Conservation (phyloP, 2,329 filamentous ascomycete species). For the Capronia americana region DNA sequence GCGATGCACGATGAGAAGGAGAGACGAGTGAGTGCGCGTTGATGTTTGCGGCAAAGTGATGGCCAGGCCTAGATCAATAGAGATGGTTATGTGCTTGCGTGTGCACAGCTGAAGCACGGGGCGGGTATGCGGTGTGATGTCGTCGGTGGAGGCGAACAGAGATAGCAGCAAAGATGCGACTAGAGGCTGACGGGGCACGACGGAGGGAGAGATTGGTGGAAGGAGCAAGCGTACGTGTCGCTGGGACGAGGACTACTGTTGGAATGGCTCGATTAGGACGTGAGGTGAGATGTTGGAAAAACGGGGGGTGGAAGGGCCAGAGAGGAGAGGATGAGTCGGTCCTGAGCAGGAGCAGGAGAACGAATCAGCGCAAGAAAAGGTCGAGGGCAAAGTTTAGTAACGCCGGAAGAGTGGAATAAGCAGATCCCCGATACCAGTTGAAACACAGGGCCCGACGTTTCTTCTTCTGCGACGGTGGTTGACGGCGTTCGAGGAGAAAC, state of each 20-base stretch:
- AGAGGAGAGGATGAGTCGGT: neutral
- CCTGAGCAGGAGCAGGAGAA: neutral
- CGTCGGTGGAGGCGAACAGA: constrained; percentile 2
- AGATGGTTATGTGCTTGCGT: neutral
- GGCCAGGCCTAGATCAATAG: neutral
- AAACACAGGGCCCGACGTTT: neutral
- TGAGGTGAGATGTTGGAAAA: constrained; percentile 6
- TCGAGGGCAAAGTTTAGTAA: constrained; percentile 3
- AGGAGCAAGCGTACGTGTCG: neutral
- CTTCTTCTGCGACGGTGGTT: neutral
- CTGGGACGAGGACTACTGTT: neutral
- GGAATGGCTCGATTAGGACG: neutral
- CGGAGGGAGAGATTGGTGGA: neutral
- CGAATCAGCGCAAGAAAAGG: neutral
- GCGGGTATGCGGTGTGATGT: constrained; percentile 15
- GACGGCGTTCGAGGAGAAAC: neutral
- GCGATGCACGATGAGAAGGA: neutral
- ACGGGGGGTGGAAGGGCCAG: neutral
- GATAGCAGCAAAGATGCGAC: neutral
- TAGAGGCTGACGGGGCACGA: neutral
- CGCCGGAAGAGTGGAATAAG: constrained; percentile 3
- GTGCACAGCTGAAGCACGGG: neutral
- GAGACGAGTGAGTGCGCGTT: neutral
- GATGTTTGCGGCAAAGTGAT: neutral
- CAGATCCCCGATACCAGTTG: neutral